Evolutionary conservation across 305 asterid genomes (phyloP).

Genomic region (Salvia sclarea): DNA sequence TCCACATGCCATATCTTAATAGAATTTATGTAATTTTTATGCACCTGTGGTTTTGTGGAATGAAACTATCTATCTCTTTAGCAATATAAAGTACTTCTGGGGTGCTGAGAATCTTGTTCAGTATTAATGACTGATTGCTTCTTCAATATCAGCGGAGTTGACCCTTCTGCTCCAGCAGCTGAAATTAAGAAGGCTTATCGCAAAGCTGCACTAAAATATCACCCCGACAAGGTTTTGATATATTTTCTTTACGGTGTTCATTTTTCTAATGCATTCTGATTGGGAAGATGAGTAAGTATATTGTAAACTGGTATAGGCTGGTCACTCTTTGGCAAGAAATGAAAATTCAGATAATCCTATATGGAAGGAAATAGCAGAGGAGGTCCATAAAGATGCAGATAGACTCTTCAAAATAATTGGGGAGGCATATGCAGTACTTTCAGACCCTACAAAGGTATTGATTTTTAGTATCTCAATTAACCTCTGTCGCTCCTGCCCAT

Average conservation of each 20-base stretch:
- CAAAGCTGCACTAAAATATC: slow-evolving; percentile 92
- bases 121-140: slow-evolving; percentile 25
- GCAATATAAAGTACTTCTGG: background rate
- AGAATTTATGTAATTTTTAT: background rate
- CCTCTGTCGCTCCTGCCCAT: background rate
- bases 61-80: slow-evolving; percentile 10
- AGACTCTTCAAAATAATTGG: slow-evolving; percentile 93
- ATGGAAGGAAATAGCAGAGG: slow-evolving; percentile 88
- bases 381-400: slow-evolving; percentile 85
- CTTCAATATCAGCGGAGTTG: slow-evolving; percentile 78
- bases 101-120: slow-evolving; percentile 2
- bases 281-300: slow-evolving; percentile 5
- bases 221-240: slow-evolving; percentile 88
- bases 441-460: slow-evolving; percentile 83
- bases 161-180: slow-evolving; percentile 77
- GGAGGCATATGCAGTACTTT: slow-evolving; percentile 96
- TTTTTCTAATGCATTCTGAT: slow-evolving; percentile 13
- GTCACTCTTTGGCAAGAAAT: slow-evolving; percentile 73
- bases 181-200: slow-evolving; percentile 92
- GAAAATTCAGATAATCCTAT: slow-evolving; percentile 75
- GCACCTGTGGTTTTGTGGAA: background rate
- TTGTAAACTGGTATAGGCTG: slow-evolving; percentile 60
- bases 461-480: slow-evolving; percentile 22
- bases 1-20: background rate
- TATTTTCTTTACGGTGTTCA: slow-evolving; percentile 15